phyloP scores from a whole-genome alignment of 768 basidiomycete genomes.

The Calocybe cyanea region DNA sequence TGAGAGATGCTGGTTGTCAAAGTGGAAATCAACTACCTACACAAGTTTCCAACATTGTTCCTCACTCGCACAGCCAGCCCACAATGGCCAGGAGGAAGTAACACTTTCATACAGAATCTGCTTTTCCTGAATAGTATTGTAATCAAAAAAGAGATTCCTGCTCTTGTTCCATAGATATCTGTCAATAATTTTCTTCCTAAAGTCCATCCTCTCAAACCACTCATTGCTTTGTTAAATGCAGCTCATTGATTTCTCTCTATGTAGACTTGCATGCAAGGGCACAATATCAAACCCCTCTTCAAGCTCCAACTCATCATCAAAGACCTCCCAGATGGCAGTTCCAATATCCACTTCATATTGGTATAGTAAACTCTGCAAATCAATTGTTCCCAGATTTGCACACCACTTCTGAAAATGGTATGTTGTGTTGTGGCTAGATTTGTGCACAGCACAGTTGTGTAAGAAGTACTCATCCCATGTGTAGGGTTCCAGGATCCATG shows the following conservation, averaged over 20 bases:
- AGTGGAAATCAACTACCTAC: too few species aligned
- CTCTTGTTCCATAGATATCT: too few species aligned
- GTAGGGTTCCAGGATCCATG: slow-evolving; percentile 93
- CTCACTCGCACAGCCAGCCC: too few species aligned
- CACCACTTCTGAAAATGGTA: slow-evolving; percentile 97
- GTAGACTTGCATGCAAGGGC: slow-evolving; percentile 76
- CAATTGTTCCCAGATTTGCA: slow-evolving; percentile 94
- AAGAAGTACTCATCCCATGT: slow-evolving; percentile 93
- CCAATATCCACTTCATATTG: too few species aligned
- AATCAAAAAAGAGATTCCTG: too few species aligned
- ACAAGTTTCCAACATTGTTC: too few species aligned
- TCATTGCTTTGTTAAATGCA: slow-evolving; percentile 74
- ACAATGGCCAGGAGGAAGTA: too few species aligned
- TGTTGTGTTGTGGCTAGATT: too few species aligned
- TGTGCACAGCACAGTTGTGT: too few species aligned
- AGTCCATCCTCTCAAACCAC: slow-evolving; percentile 90
- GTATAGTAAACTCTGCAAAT: slow-evolving; percentile 92
- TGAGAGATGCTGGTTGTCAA: too few species aligned
- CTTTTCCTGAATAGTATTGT: too few species aligned
- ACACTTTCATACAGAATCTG: too few species aligned
- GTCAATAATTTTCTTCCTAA: slow-evolving; percentile 82
- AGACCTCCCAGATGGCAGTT: slow-evolving; percentile 95
- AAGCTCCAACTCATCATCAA: slow-evolving; percentile 87
- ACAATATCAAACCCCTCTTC: slow-evolving; percentile 90
- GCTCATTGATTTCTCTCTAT: slow-evolving; percentile 54